phyloP scores from a whole-genome alignment of 73 alveolate species.

The Paramecium caudatum region DNA sequence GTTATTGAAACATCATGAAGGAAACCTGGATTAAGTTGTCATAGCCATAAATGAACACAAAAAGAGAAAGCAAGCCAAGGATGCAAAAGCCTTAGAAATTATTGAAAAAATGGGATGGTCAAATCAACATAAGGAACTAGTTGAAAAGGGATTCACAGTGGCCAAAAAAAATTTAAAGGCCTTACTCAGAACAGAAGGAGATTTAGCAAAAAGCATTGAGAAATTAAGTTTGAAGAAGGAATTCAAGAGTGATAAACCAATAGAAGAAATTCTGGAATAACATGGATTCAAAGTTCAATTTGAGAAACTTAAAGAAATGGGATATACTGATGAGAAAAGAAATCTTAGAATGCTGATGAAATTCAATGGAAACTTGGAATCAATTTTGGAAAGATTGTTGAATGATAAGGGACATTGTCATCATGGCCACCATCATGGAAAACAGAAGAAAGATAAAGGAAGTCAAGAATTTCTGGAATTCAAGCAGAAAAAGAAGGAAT shows the following conservation, averaged over 20 bases:
- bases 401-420: neutral
- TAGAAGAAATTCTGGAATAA: neutral
- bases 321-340: slow-evolving; percentile 41
- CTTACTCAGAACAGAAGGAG: slow-evolving; percentile 56
- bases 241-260: slow-evolving; percentile 8
- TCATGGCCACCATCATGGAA: neutral
- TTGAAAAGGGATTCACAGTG: neutral
- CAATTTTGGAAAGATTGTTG: neutral
- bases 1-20: neutral
- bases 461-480: slow-evolving; percentile 32
- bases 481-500: neutral
- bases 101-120: slow-evolving; percentile 40
- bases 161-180: slow-evolving; percentile 33
- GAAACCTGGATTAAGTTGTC: neutral
- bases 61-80: neutral
- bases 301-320: slow-evolving; percentile 48
- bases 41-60: neutral
- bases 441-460: neutral
- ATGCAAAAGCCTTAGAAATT: neutral
- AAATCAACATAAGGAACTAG: slow-evolving; percentile 7
- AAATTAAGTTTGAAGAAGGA: neutral
- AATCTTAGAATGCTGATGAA: slow-evolving; percentile 7
- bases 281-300: slow-evolving; percentile 48
- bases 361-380: slow-evolving; percentile 36
- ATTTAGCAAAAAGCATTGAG: slow-evolving; percentile 8